Conservation (phyloP, 441 rosid species). For the Syzygium syzygioides region DNA sequence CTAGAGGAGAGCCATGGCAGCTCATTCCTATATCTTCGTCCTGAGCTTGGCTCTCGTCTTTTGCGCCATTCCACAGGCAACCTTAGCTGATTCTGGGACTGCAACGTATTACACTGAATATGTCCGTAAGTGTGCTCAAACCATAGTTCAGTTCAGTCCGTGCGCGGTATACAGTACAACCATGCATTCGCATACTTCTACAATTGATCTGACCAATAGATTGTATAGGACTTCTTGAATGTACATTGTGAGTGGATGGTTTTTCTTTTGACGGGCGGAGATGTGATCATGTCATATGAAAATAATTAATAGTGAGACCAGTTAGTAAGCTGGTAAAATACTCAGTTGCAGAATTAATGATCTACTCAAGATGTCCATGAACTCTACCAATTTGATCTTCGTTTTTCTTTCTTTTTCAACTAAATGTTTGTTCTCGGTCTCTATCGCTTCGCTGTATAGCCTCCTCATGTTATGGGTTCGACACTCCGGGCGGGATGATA, state of each 20-base stretch:
- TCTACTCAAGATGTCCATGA: neutral
- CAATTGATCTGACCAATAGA: neutral
- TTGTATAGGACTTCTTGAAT: neutral
- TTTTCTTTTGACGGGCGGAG: neutral
- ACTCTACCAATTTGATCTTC: neutral
- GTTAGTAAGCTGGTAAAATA: neutral
- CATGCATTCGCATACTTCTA: neutral
- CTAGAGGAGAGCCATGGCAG: neutral
- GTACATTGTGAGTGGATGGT: neutral
- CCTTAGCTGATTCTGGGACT: slow-evolving; percentile 11
- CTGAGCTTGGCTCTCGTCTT: neutral
- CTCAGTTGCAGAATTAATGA: neutral
- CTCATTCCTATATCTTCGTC: neutral
- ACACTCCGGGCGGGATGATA: slow-evolving; percentile 28
- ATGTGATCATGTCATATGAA: neutral
- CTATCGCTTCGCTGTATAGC: slow-evolving; percentile 13
- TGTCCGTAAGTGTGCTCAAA: slow-evolving; percentile 8
- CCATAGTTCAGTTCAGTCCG: neutral
- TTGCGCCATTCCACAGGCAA: slow-evolving; percentile 4
- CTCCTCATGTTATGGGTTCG: slow-evolving; percentile 24
- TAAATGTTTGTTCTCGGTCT: neutral
- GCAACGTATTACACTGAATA: slow-evolving; percentile 18
- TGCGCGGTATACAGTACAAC: neutral
- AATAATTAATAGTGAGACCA: neutral
- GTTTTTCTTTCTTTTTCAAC: neutral